Percentiles rank a stretch among this genome's conserved stretches.
Evolutionary conservation across 768 basidiomycete genomes (phyloP).

Genomic region (Rhodocollybia butyracea): DNA sequence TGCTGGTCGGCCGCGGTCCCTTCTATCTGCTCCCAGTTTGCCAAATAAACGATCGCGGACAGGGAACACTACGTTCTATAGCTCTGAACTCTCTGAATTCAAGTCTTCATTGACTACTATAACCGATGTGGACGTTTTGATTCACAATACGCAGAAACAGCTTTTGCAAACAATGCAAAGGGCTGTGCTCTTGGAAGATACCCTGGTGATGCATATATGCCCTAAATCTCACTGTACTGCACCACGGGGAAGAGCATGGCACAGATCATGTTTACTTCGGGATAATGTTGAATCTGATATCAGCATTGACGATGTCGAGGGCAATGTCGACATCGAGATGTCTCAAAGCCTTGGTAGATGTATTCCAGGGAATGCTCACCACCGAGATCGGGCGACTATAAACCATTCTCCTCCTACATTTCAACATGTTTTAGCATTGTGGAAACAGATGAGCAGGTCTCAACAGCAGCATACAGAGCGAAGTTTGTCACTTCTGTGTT

Average conservation of each 20-base stretch:
- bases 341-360: not conserved
- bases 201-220: conserved; percentile 3
- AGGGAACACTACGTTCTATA: not conserved
- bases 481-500: not conserved
- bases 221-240: not conserved
- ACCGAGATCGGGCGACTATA: not conserved
- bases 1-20: not conserved
- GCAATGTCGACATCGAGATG: not conserved
- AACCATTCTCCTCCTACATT: not conserved
- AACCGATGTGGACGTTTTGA: not conserved
- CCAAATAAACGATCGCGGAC: not conserved
- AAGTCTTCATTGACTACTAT: not conserved
- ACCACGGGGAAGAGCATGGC: conserved; percentile 1
- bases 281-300: not conserved
- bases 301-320: not conserved
- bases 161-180: not conserved
- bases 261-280: not conserved
- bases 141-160: not conserved
- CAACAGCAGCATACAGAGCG: not conserved
- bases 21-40: not conserved
- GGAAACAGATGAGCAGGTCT: not conserved
- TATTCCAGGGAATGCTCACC: not conserved
- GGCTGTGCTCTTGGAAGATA: not conserved
- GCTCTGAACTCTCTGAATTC: not conserved
- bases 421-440: not conserved